Conservation (phyloP, 768 basidiomycete genomes). For the Lactarius trivialis region DNA sequence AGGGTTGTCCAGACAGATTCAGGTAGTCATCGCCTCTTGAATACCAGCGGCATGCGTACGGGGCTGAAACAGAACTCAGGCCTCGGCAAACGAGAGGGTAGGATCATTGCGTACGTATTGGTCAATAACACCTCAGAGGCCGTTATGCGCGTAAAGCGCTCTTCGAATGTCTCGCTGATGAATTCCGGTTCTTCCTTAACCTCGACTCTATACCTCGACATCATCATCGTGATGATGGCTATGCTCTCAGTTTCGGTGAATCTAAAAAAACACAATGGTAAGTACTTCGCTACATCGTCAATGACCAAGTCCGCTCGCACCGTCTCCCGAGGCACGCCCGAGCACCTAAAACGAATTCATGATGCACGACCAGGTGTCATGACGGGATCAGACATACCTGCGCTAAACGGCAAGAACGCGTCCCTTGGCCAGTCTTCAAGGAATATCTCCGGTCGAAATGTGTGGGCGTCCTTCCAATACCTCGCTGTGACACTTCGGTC, state of each 20-base stretch:
- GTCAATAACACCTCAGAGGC: not conserved
- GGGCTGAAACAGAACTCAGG: slow-evolving; percentile 9
- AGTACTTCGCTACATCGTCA: not conserved
- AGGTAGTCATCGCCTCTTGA: slow-evolving; percentile 12
- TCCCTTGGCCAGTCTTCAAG: slow-evolving; percentile 30
- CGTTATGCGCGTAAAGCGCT: slow-evolving; percentile 30
- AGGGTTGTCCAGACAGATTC: too few species aligned
- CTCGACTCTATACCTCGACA: slow-evolving; percentile 40
- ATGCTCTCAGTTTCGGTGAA: slow-evolving; percentile 46
- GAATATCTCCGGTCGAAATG: slow-evolving; percentile 38
- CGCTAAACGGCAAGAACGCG: slow-evolving; percentile 31
- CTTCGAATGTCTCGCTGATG: slow-evolving; percentile 38
- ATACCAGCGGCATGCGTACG: slow-evolving; percentile 20
- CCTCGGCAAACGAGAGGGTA: not conserved
- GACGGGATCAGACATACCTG: slow-evolving; percentile 10
- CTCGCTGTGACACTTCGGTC: slow-evolving; percentile 32
- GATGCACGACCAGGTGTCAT: not conserved
- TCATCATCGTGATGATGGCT: slow-evolving; percentile 40
- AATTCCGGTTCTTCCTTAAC: slow-evolving; percentile 46
- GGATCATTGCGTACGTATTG: not conserved
- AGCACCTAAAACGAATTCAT: slow-evolving; percentile 5
- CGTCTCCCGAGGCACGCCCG: slow-evolving; percentile 25
- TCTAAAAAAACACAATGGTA: slow-evolving; percentile 25
- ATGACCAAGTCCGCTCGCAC: slow-evolving; percentile 1
- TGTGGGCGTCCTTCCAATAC: slow-evolving; percentile 49